Evolutionary conservation across 2,329 filamentous ascomycete genomes (phyloP).

Genomic region (Pestalotiopsis sp.): DNA sequence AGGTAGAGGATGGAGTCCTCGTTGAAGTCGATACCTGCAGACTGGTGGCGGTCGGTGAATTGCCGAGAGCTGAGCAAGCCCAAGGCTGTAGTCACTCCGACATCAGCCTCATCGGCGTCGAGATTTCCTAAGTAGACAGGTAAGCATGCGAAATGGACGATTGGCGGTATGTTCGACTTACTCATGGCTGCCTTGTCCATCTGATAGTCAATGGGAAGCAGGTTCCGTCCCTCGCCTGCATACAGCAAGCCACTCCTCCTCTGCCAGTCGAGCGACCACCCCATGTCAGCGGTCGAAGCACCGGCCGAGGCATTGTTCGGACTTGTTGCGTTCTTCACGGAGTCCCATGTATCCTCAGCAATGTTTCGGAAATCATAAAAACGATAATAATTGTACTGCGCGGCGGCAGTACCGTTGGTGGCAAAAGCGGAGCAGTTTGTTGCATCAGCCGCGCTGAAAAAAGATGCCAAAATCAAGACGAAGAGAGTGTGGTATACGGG

Average conservation of each 20-base stretch:
- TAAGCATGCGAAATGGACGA: not conserved
- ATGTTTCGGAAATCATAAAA: slow-evolving; percentile 9
- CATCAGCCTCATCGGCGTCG: not conserved
- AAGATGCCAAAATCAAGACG: not conserved
- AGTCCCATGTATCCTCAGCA: not conserved
- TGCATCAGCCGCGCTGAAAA: not conserved
- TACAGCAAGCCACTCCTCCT: not conserved
- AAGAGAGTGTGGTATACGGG: not conserved
- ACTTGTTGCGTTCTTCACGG: not conserved
- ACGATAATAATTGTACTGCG: slow-evolving; percentile 7
- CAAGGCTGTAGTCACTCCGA: not conserved
- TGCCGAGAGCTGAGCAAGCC: not conserved
- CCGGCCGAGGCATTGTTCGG: slow-evolving; percentile 4
- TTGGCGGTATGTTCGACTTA: not conserved
- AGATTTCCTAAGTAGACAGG: not conserved
- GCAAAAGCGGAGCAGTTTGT: slow-evolving; percentile 5
- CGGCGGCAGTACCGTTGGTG: slow-evolving; percentile 4
- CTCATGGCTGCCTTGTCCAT: not conserved
- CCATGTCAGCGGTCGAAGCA: slow-evolving; percentile 6
- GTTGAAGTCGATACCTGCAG: slow-evolving; percentile 4
- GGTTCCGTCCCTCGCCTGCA: not conserved
- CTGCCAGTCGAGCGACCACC: slow-evolving; percentile 5
- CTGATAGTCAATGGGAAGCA: slow-evolving; percentile 8
- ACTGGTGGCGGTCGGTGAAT: not conserved
- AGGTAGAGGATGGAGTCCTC: slow-evolving; percentile 6